phyloP scores from a whole-genome alignment of 2,329 filamentous ascomycete species.

The Fusarium sp. region DNA sequence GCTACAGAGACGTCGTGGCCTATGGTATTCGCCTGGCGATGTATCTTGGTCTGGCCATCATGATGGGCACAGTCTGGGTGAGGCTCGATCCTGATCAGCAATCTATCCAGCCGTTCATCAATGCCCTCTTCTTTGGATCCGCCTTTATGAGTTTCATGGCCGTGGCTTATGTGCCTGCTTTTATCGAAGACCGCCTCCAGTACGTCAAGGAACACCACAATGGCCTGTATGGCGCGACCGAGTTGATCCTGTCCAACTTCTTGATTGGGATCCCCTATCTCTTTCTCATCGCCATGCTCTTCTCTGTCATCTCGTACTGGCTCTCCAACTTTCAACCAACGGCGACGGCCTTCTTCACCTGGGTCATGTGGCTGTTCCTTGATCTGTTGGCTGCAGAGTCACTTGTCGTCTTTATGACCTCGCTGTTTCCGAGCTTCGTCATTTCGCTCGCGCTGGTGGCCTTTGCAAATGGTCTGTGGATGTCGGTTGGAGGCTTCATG shows the following conservation, averaged over 20 bases:
- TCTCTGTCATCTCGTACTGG: conserved; percentile 82
- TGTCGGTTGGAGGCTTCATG: conserved; percentile 85
- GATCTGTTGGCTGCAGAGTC: conserved; percentile 84
- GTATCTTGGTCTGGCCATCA: conserved; percentile 78
- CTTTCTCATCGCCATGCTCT: conserved; percentile 79
- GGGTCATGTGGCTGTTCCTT: conserved; percentile 85
- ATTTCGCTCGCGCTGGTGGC: conserved; percentile 80
- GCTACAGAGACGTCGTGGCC: conserved; percentile 82
- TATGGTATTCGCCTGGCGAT: conserved; percentile 85
- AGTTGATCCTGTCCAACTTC: conserved; percentile 82
- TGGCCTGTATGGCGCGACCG: conserved; percentile 77
- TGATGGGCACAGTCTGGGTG: conserved; percentile 91
- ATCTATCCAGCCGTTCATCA: conserved; percentile 83
- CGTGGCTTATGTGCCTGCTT: conserved; percentile 85
- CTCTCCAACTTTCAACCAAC: conserved; percentile 77
- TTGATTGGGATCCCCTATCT: conserved; percentile 83
- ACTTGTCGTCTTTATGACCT: conserved; percentile 79
- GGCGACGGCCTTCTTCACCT: conserved; percentile 75
- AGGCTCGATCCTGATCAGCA: conserved; percentile 72
- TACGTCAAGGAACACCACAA: conserved; percentile 75
- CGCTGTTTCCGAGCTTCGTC: conserved; percentile 80
- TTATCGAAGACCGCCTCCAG: conserved; percentile 65
- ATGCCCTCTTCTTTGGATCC: conserved; percentile 79
- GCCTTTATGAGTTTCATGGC: conserved; percentile 85
- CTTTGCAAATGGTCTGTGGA: conserved; percentile 90